Percentiles rank a stretch among this genome's conserved stretches.
Conservation (phyloP, 371 early-diverging fungal genomes). For the Circinella umbellata region DNA sequence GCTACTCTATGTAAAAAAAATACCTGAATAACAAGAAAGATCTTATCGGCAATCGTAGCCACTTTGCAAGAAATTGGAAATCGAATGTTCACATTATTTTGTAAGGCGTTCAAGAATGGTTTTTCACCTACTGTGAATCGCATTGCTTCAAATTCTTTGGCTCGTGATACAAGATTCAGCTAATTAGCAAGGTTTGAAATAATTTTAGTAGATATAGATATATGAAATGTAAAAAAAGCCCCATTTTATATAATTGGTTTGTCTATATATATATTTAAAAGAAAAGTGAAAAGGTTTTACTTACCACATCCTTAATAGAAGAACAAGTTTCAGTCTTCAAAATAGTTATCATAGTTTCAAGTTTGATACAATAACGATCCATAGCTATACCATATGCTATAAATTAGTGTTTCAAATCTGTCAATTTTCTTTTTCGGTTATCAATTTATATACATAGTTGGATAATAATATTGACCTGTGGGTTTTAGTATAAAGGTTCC, state of each 20-base stretch:
- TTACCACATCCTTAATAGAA: slow-evolving; percentile 43
- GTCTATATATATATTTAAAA: too few relatives aligned
- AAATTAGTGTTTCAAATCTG: not conserved
- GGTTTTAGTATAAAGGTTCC: slow-evolving; percentile 13
- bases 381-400: slow-evolving; percentile 54
- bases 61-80: slow-evolving; percentile 43
- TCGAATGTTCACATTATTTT: slow-evolving; percentile 40
- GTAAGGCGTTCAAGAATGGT: slow-evolving; percentile 40
- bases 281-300: not conserved
- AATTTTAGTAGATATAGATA: too few relatives aligned
- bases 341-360: slow-evolving; percentile 46
- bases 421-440: not conserved
- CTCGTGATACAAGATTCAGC: slow-evolving; percentile 45
- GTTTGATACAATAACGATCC: slow-evolving; percentile 55
- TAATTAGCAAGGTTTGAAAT: slow-evolving; percentile 1
- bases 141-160: slow-evolving; percentile 51
- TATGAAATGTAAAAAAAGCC: too few relatives aligned
- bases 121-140: slow-evolving; percentile 55
- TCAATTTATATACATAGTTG: not conserved
- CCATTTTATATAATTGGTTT: too few relatives aligned
- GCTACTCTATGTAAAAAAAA: too few relatives aligned
- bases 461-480: not conserved
- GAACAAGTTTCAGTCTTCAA: slow-evolving; percentile 17
- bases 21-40: slow-evolving; percentile 47
- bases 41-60: slow-evolving; percentile 33